Evolutionary conservation across 2,329 filamentous ascomycete species (phyloP).

Genomic region (Hawksworthiomyces lignivorus): DNA sequence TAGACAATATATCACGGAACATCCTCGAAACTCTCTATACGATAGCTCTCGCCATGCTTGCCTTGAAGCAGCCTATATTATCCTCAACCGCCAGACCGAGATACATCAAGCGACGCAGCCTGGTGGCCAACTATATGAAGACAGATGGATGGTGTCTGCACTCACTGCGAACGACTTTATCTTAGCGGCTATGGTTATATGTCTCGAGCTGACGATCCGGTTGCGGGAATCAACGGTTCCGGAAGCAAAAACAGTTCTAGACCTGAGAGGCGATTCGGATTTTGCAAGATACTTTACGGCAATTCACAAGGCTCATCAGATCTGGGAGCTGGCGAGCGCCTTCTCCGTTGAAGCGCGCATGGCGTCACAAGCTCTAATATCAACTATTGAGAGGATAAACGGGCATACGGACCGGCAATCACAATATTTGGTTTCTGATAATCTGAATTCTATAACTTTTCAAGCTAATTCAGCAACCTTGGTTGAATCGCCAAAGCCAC

Average conservation of each 20-base stretch:
- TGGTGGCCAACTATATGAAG: conserved; percentile 34
- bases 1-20: conserved; percentile 18
- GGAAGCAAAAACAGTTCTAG: too few species aligned
- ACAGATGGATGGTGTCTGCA: conserved; percentile 37
- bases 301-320: not conserved
- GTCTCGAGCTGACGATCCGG: conserved; percentile 13
- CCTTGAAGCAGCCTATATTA: conserved; percentile 19
- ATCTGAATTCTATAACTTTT: too few species aligned
- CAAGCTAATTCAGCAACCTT: too few species aligned
- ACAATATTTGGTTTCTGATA: too few species aligned
- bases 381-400: not conserved
- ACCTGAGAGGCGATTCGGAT: too few species aligned
- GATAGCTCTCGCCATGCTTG: conserved; percentile 12
- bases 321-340: not conserved
- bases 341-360: not conserved
- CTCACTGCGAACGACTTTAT: conserved; percentile 42
- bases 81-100: conserved; percentile 23
- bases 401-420: not conserved
- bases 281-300: not conserved
- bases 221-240: too few species aligned
- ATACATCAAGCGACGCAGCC: conserved; percentile 25
- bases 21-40: not conserved
- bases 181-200: conserved; percentile 44
- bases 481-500: too few species aligned
- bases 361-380: not conserved